Evolutionary conservation across 345 rosid species (phyloP), one percentile per base, ranked within the genome.

Genomic region (Stellera chamaejasme): DNA sequence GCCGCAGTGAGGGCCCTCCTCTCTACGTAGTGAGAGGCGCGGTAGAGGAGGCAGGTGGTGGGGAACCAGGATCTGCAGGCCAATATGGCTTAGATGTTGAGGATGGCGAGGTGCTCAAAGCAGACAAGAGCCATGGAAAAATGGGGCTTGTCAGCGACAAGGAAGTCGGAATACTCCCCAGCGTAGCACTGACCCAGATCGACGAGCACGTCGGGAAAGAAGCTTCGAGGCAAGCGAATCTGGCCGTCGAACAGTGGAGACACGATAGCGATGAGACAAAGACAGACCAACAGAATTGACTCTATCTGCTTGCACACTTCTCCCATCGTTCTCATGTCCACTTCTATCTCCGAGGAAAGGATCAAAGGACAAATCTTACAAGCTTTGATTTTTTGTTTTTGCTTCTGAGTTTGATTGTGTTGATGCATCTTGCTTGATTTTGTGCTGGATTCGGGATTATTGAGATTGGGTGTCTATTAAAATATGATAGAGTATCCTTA

Each of bases 1-100:
- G n/a, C n/a, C n/a, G n/a, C n/a, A n/a, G n/a, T n/a, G n/a, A n/a
- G n/a, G n/a, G n/a, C n/a, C n/a, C n/a, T n/a, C n/a, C n/a, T n/a
- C n/a, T n/a, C n/a, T n/a, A n/a, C n/a, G n/a, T n/a, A n/a, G n/a
- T n/a, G 23, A 19, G 89, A 84, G 68, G 69, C 82, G 51, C 96
- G 97, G 51, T 75, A 79, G 58, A 84, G 50, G 68, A 92, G 70
- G 75, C 93, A 92, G 19, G 95, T 80, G 58, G 85, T 92, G 65
- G 58, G 59, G 41, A 76, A 66, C 97, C 96, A 88, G 25, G 87
- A 53, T 62, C 79, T 86, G 16, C 80, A n/a, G n/a, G 79, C 59
- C 27, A 79, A 50, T 55, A 88, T 64, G 1, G 72, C 94, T 54
- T 70, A 82, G 16, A 82, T 56, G 56, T 74, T 86, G 43, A 79